A percentile compares a stretch with the other conserved stretches of the same genome.
Evolutionary conservation across 2,329 filamentous ascomycete species (phyloP).

Genomic region (Westerdykella aurantiaca): DNA sequence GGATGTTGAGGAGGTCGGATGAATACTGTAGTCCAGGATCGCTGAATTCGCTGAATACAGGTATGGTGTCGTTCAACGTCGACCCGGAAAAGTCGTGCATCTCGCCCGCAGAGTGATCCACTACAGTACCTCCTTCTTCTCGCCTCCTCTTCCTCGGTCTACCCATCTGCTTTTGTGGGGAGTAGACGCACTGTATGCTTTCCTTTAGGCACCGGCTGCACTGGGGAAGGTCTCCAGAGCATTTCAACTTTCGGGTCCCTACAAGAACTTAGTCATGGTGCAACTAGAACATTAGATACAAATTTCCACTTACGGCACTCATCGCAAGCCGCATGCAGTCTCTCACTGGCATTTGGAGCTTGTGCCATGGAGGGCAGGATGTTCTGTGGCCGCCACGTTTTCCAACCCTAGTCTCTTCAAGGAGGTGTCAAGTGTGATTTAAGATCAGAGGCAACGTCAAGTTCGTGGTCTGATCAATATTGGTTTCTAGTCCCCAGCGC

Average conservation of each 20-base stretch:
- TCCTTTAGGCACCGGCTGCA: constrained; percentile 43
- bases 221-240: constrained; percentile 39
- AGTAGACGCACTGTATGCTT: constrained; percentile 42
- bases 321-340: constrained; percentile 32
- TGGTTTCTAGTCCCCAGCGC: no score
- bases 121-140: constrained; percentile 12
- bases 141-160: constrained; percentile 45
- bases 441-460: no score
- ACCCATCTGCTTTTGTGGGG: constrained; percentile 46
- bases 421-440: no score
- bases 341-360: constrained; percentile 12
- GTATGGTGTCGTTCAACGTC: no score
- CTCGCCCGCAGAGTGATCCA: no score
- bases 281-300: constrained; percentile 4
- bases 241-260: constrained; percentile 48
- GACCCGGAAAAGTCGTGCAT: no score
- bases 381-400: no score
- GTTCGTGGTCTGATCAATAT: no score
- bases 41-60: no score
- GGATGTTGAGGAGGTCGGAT: no score
- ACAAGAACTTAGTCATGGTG: not conserved
- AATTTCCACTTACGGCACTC: constrained; percentile 30
- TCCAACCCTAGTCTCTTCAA: no score
- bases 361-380: constrained; percentile 10
- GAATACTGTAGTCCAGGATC: no score